A percentile compares a stretch with the other conserved stretches of the same genome.
These are phyloP conservation scores for Trametes cingulata DNA, from an alignment of 768 basidiomycete genomes.

Conservation along the genomic window DNA sequence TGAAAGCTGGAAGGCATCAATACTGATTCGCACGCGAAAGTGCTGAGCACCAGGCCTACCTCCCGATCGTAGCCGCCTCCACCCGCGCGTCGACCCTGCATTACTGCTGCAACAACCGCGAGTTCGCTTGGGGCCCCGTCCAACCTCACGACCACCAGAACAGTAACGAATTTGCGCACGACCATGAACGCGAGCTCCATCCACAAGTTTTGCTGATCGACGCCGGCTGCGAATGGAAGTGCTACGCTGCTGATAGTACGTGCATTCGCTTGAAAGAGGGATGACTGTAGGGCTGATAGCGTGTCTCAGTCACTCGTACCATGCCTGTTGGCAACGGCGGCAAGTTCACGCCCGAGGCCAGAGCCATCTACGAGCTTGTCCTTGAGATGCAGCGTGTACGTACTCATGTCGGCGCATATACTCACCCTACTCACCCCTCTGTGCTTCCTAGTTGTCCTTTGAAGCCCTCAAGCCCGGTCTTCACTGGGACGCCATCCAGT, in stretches of 20 bases:
- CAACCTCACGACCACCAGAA: conserved; percentile 56
- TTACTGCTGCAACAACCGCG: conserved; percentile 91
- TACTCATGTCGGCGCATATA: neutral
- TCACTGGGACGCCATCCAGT: conserved; percentile 89
- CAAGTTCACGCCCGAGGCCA: conserved; percentile 79
- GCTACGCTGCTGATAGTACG: conserved; percentile 66
- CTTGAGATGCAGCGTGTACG: conserved; percentile 85
- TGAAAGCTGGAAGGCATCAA: too few species aligned
- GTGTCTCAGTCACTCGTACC: conserved; percentile 55
- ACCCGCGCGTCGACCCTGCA: conserved; percentile 87
- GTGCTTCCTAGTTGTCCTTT: conserved; percentile 58
- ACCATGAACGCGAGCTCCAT: conserved; percentile 41
- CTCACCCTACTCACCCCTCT: neutral
- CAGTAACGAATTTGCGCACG: conserved; percentile 45
- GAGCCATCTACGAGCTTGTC: conserved; percentile 84
- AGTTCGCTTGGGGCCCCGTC: conserved; percentile 84
- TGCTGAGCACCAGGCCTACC: conserved; percentile 84
- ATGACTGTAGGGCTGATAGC: conserved; percentile 6
- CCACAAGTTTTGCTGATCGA: conserved; percentile 88
- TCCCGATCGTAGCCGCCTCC: conserved; percentile 89
- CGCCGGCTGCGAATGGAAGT: conserved; percentile 88
- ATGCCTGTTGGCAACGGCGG: conserved; percentile 96
- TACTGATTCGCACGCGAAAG: conserved; percentile 38
- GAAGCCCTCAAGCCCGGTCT: conserved; percentile 69
- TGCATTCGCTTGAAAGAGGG: conserved; percentile 1